Base-by-base conservation (phyloP, 768 basidiomycete species). In the Floccularia luteovirens region DNA sequence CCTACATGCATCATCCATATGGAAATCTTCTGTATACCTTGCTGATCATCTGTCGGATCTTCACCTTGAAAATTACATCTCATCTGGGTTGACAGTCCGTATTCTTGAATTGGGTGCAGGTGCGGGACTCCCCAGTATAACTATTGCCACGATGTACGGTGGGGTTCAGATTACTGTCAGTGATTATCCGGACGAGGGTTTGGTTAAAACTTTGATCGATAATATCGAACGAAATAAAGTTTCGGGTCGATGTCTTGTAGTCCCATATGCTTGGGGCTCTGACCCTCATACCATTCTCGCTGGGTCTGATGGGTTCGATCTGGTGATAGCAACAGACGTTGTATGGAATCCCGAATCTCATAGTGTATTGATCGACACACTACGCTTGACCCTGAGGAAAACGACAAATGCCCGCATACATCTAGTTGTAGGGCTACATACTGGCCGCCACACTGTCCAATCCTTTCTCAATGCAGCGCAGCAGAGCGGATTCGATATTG, bases 41-140 rank as follows among this genome's bases (percentile, higher is more conserved):
- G 79, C 80, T 33, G 76, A 85, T 53, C 75, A 85, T 46, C 41
- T 87, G 23, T 56, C 66, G 20, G 67, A 71, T 24, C 51, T 82
- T 3, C 47, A 52, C 27, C 52, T 79, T 12, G 54, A 63, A 47
- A 24, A 57, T 14, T 37, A 53, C 5, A 34, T 48, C 30, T 23
- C 20, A 31, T 16, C 39, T 4, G 45, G 54, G 38, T 32, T 39
- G 10, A 51, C 46, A 11, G 38, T 58, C 6, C 53, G 49, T 21
- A 47, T 87, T n/a, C 67, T 89, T 4, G 86, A 89, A 53, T 62
- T 89, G 7, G 86, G 86, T 5, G 82, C 86, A 1, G 79, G 76
- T 1, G 79, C 83, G 0, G 86, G 86, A 3, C 65, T 89, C 17
- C 85, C 86, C 1, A 74, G 82, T 31, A 83, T 89, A 39, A 55